phyloP scores from a whole-genome alignment of 2,329 filamentous ascomycete species.

The Xylariaceae sp. region DNA sequence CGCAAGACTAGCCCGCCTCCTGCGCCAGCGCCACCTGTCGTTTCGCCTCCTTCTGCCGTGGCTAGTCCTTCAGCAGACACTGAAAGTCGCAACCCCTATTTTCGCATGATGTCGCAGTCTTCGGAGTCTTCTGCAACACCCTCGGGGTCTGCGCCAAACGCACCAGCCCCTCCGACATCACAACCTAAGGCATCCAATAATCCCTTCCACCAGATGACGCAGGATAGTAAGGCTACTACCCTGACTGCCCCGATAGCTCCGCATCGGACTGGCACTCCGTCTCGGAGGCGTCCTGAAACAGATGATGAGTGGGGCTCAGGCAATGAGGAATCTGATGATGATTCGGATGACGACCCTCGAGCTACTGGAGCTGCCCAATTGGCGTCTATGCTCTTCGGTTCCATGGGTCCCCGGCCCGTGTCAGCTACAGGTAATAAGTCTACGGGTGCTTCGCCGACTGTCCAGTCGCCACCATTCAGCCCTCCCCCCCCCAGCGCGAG shows the following conservation, averaged over 20 bases:
- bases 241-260: constrained; percentile 46
- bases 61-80: constrained; percentile 64
- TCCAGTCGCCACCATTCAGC: constrained; percentile 44
- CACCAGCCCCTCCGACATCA: constrained; percentile 48
- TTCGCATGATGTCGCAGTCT: constrained; percentile 82
- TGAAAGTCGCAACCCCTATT: constrained; percentile 94
- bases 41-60: constrained; percentile 56
- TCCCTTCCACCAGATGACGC: constrained; percentile 88
- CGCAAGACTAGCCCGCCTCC: constrained; percentile 57
- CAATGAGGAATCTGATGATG: constrained; percentile 67
- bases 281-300: constrained; percentile 58
- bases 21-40: constrained; percentile 53
- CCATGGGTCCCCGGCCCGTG: constrained; percentile 90
- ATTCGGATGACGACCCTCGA: constrained; percentile 78
- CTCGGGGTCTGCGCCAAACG: constrained; percentile 48
- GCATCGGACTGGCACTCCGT: constrained; percentile 57
- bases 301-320: constrained; percentile 87
- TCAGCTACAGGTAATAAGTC: constrained; percentile 79
- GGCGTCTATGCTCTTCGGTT: constrained; percentile 93
- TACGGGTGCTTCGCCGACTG: constrained; percentile 47
- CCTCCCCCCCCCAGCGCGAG: constrained; percentile 43
- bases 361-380: constrained; percentile 88
- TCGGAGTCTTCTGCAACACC: constrained; percentile 58
- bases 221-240: constrained; percentile 60
- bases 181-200: constrained; percentile 78